Evolutionary conservation across 805 yeast genomes (phyloP).

Genomic region (Pichia ethanolica): DNA sequence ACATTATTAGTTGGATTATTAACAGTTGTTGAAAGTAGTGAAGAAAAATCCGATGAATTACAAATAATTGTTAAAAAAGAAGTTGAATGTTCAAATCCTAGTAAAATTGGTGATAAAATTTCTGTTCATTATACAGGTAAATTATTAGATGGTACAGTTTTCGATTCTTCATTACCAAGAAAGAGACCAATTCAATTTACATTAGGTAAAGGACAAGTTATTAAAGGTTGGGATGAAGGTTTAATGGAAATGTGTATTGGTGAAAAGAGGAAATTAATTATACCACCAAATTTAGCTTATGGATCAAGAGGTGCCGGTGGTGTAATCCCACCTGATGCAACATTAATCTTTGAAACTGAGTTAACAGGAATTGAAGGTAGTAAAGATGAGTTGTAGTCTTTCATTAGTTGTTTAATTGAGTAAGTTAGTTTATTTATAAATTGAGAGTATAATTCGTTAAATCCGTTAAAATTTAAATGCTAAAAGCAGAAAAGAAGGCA

Average conservation of each 20-base stretch:
- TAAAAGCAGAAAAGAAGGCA: too few relatives aligned
- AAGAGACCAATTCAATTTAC: constrained; percentile 60
- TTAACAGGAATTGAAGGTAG: constrained; percentile 40
- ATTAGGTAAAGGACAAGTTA: constrained; percentile 77
- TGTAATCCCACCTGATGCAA: constrained; percentile 67
- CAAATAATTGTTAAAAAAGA: constrained; percentile 33
- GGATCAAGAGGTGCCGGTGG: constrained; percentile 69
- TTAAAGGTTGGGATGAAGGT: constrained; percentile 90
- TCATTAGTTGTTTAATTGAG: background rate
- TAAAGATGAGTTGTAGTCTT: constrained; percentile 20
- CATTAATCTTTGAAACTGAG: constrained; percentile 59
- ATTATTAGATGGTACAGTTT: constrained; percentile 58
- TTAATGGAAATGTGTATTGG: constrained; percentile 79
- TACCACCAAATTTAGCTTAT: constrained; percentile 74
- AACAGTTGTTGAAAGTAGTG: background rate
- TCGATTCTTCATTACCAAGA: constrained; percentile 66
- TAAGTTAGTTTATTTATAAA: too few relatives aligned
- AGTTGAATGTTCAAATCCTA: constrained; percentile 48
- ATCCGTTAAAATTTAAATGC: too few relatives aligned
- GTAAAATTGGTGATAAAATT: constrained; percentile 60
- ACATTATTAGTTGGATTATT: background rate
- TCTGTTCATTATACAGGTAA: constrained; percentile 75
- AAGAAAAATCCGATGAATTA: constrained; percentile 2
- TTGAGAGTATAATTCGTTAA: too few relatives aligned
- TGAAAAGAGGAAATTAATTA: constrained; percentile 69